Evolutionary conservation across 352 stramenopile species (phyloP).

Genomic region (Phytophthora syringae): DNA sequence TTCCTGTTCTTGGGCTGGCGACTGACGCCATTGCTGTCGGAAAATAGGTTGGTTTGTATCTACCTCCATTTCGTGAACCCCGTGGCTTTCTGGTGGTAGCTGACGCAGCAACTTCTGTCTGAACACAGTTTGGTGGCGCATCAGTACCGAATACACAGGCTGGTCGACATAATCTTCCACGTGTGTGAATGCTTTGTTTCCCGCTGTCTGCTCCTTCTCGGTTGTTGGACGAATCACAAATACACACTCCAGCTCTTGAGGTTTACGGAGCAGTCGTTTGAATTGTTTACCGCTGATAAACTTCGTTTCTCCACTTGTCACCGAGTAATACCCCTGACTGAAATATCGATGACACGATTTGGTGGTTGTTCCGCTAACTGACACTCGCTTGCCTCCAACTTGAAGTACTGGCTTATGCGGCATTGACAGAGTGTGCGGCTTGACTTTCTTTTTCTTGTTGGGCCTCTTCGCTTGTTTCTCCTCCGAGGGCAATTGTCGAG

Average conservation of each 20-base stretch:
- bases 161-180: slow-evolving; percentile 1
- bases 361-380: neutral
- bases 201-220: slow-evolving; percentile 10
- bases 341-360: neutral
- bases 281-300: neutral
- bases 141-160: neutral
- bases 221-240: slow-evolving; percentile 7
- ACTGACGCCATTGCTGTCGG: neutral
- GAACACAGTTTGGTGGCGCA: neutral
- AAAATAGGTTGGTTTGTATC: neutral
- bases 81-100: neutral
- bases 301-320: neutral
- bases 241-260: neutral
- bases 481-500: neutral
- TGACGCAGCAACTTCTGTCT: neutral
- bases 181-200: neutral
- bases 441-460: neutral
- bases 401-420: neutral
- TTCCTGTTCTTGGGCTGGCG: neutral
- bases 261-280: neutral
- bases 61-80: neutral
- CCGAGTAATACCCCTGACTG: neutral
- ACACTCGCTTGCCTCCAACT: neutral
- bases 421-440: neutral
- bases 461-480: neutral